Base-by-base conservation (phyloP, 2,329 filamentous ascomycete genomes). In the Aspergillus sp. region DNA sequence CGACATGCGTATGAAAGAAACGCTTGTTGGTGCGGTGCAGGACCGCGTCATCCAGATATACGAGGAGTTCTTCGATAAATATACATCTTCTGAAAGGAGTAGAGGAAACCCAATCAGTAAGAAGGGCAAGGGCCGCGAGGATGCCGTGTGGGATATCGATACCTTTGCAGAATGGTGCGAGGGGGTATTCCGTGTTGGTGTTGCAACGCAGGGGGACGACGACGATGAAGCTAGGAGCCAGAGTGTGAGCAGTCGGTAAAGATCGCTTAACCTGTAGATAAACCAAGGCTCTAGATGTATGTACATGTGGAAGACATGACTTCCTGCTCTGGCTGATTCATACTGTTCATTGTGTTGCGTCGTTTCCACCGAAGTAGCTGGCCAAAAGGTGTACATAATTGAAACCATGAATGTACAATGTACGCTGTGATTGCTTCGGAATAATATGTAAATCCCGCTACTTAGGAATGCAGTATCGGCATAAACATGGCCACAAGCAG, bases 91-190 rank as follows among this genome's bases (percentile, higher is more conserved):
- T 8, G 81, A 81, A 55, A 73, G 75, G 66, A 74, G 71, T 57
- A 75, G 77, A 61, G 71, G 74, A 1, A 68, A 73, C 48, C 58
- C 66, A 3, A 65, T 73, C 19, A 77, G 72, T 61, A 81, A 76
- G 60, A 87, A 87, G 70, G 84, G 84, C n/a, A 88, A 87, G 68
- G 84, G 82, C 0, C 78, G 84, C 45, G 86, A 87, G 68, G 84
- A 87, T 69, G 85, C 84, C 43, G 81, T 89, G 5, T 89, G 87
- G 87, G 86, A 89, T 71, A 81, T 85, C 7, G 85, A 89, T 65
- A 84, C 84, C 6, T 90, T 90, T 74, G 81, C 79, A 2, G 86
- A 88, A 68, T 89, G 87, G 82, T 85, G 84, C 64, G 83, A 83
- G 60, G 78, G 80, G 43, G 79, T 87, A 2, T 90, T 90, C 72